Conservation (phyloP, 169 alveolate genomes). For the Plasmodium fragile region DNA sequence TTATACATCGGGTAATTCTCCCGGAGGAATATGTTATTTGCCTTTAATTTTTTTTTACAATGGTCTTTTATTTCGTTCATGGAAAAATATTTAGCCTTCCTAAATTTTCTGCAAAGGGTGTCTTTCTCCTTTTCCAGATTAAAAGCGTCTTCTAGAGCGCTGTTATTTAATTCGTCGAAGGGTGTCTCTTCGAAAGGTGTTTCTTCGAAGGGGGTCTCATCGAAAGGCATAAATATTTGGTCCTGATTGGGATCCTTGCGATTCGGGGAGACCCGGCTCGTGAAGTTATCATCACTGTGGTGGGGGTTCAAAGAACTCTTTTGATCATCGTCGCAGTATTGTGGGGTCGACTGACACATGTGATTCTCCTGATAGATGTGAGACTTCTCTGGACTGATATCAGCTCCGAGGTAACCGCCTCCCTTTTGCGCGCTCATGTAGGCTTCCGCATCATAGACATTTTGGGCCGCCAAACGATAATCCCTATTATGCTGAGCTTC, state of each 20-base stretch:
- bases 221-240: background rate
- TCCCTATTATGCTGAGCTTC: background rate
- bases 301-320: background rate
- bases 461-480: background rate
- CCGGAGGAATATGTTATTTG: slow-evolving; percentile 1
- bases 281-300: background rate
- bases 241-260: background rate
- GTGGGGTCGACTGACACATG: background rate
- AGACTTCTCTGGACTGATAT: background rate
- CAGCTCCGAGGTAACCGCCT: background rate
- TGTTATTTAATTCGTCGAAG: background rate
- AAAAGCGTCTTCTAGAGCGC: background rate
- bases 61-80: slow-evolving; percentile 1
- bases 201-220: background rate
- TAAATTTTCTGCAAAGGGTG: background rate
- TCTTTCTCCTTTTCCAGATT: background rate
- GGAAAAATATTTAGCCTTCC: background rate
- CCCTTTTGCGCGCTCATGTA: background rate
- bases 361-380: background rate
- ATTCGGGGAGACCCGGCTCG: background rate
- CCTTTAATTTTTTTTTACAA: slow-evolving; percentile 13
- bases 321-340: background rate
- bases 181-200: background rate
- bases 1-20: background rate
- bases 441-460: background rate